Conservation (phyloP, 306 rosid species). For the Gastrolobium villosum region DNA sequence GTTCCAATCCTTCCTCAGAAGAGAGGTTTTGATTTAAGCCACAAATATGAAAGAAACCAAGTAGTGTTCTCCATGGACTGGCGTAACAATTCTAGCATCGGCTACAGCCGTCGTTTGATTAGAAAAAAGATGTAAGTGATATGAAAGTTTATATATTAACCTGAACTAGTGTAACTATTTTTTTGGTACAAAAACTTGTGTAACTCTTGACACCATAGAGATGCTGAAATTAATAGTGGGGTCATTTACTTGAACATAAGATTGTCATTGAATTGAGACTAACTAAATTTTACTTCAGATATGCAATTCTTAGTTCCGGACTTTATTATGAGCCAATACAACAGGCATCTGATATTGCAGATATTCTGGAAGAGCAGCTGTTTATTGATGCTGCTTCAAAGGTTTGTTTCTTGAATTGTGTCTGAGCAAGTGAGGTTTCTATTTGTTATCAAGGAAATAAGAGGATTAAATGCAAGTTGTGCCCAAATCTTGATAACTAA, state of each 20-base stretch:
- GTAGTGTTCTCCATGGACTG: constrained; percentile 39
- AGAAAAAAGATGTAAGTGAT: constrained; percentile 52
- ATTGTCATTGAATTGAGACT: constrained; percentile 31
- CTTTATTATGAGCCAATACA: not conserved
- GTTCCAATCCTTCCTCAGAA: not conserved
- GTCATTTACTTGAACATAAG: not conserved
- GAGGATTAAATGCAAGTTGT: constrained; percentile 3
- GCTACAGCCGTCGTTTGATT: not conserved
- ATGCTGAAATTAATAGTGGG: not conserved
- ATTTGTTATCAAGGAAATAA: not conserved
- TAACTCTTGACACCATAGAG: not conserved
- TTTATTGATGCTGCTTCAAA: constrained; percentile 53
- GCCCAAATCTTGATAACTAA: not conserved
- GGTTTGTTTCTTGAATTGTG: constrained; percentile 49
- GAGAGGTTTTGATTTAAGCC: constrained; percentile 28
- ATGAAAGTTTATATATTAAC: not conserved
- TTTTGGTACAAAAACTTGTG: not conserved
- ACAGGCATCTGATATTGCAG: not conserved
- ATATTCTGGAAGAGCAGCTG: constrained; percentile 39
- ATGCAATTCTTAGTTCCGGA: not conserved
- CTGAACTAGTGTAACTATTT: not conserved
- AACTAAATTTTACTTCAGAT: constrained; percentile 39
- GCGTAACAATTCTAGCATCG: constrained; percentile 39
- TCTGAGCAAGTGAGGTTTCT: not conserved
- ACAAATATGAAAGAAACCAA: constrained; percentile 13